Evolutionary conservation across 2,329 filamentous ascomycete genomes (phyloP).

Genomic region (Sporothrix pallida): DNA sequence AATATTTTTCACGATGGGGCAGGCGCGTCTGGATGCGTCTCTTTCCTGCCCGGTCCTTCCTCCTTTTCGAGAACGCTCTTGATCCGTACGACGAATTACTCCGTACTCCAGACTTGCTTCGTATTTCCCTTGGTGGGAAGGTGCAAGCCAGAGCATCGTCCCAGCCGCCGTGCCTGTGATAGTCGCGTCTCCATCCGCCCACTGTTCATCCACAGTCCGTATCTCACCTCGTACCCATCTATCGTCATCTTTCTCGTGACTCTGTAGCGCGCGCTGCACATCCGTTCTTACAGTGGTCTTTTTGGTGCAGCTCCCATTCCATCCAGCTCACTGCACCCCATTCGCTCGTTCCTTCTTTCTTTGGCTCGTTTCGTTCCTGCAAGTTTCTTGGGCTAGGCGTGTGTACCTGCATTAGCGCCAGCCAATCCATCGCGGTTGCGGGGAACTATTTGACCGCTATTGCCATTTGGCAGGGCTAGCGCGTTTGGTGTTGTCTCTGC

Average conservation of each 20-base stretch:
- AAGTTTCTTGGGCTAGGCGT: slow-evolving; percentile 2
- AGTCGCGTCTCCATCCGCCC: background rate
- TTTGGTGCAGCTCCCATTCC: slow-evolving; percentile 18
- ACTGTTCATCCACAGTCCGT: background rate
- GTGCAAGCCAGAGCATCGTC: background rate
- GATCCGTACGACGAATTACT: background rate
- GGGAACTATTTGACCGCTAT: slow-evolving; percentile 11
- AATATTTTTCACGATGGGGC: background rate
- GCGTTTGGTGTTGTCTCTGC: slow-evolving; percentile 15
- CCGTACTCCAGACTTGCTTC: background rate
- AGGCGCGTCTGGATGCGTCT: background rate
- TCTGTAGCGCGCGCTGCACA: background rate
- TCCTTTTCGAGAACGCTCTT: background rate
- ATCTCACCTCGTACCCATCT: background rate
- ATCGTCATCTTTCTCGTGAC: background rate
- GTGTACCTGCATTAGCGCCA: slow-evolving; percentile 32
- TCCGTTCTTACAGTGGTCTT: slow-evolving; percentile 9
- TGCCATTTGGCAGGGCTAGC: slow-evolving; percentile 15
- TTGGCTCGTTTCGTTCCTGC: slow-evolving; percentile 16
- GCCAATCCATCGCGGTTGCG: background rate
- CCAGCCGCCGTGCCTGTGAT: background rate
- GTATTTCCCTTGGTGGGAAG: background rate
- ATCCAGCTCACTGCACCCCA: background rate
- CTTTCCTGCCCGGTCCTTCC: background rate
- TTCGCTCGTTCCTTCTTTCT: slow-evolving; percentile 14